Evolutionary conservation across 805 yeast genomes (phyloP), one percentile per base, ranked within the genome.

Genomic region (Yamadazyma laniorum): DNA sequence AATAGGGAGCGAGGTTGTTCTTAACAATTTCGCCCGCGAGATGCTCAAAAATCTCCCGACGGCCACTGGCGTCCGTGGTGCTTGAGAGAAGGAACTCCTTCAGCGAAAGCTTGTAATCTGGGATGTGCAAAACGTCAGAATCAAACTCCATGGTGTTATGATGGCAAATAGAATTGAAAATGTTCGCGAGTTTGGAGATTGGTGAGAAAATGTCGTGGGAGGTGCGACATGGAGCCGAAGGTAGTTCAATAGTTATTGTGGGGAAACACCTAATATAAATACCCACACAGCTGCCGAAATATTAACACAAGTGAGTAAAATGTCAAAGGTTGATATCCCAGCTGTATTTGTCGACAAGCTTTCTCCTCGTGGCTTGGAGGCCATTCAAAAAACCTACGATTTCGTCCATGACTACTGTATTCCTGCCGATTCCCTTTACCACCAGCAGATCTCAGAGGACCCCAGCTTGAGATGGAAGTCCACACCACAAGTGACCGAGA

Each of bases 21-120:
- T 68, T 64, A 45, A 71, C 68, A 51, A 93, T 79, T 31, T 74
- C 67, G 25, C 63, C 68, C 27, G 76, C 48, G 29, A 91, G 67
- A 32, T 73, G 73, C 34, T 59, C 51, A 25, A 55, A 49, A 39
- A 67, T 53, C 17, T 77, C 61, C 12, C 59, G 58, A 12, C 72
- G 74, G 50, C 73, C 76, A 15, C 40, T 43, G 19, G 62, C 45
- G 45, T 52, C 49, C 55, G 44, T 45, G 19, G 69, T 65, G 32
- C 28, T 18, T 56, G 70, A 66, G 42, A 85, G 68, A 35, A 79
- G 71, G 59, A 85, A 91, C 26, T 90, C 85, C 40, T 77, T 70
- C 55, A 88, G 90, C n/a, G 95, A 82, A 26, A 90, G 75, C 50
- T 71, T 73, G 64, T 85, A 83, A 58, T 90, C 89, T 19, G 98